Conservation (phyloP, 2,329 filamentous ascomycete species). For the Colletotrichum ledebouriae region DNA sequence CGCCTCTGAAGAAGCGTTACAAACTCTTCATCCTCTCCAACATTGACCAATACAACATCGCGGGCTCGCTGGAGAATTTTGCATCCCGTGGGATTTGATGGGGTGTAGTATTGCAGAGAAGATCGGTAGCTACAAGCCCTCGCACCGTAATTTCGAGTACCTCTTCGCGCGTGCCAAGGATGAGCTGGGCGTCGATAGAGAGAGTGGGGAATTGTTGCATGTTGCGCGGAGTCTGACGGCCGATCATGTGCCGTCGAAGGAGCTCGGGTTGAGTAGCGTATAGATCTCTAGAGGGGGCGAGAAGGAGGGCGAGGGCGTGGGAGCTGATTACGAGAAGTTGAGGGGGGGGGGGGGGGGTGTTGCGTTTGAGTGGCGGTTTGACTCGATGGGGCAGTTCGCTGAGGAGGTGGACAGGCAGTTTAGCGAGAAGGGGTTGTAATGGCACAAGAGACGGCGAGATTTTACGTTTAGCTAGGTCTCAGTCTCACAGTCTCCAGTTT, state of each 20-base stretch:
- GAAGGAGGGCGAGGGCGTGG: conserved; percentile 56
- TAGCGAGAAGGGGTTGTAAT: background rate
- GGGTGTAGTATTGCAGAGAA: conserved; percentile 77
- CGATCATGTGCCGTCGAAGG: conserved; percentile 75
- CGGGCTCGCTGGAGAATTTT: conserved; percentile 47
- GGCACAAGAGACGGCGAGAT: too few relatives aligned
- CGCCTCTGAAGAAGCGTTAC: conserved; percentile 45
- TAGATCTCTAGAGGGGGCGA: conserved; percentile 74
- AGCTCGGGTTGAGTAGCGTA: conserved; percentile 70
- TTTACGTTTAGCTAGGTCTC: background rate
- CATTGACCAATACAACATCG: background rate
- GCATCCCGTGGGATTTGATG: conserved; percentile 69
- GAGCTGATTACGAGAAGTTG: conserved; percentile 54
- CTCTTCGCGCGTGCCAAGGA: conserved; percentile 66
- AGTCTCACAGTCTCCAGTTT: background rate
- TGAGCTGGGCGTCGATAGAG: conserved; percentile 65
- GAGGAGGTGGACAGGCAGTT: conserved; percentile 61
- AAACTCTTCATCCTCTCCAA: too few relatives aligned
- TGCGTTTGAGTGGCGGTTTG: conserved; percentile 69
- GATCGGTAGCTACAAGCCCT: conserved; percentile 80
- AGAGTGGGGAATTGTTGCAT: conserved; percentile 70
- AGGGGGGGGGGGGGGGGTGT: conserved; percentile 61
- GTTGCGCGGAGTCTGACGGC: conserved; percentile 77
- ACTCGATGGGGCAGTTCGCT: conserved; percentile 71
- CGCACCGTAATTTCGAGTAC: conserved; percentile 74